phyloP scores from a whole-genome alignment of 2,329 filamentous ascomycete species.

The Fusarium buxicola region DNA sequence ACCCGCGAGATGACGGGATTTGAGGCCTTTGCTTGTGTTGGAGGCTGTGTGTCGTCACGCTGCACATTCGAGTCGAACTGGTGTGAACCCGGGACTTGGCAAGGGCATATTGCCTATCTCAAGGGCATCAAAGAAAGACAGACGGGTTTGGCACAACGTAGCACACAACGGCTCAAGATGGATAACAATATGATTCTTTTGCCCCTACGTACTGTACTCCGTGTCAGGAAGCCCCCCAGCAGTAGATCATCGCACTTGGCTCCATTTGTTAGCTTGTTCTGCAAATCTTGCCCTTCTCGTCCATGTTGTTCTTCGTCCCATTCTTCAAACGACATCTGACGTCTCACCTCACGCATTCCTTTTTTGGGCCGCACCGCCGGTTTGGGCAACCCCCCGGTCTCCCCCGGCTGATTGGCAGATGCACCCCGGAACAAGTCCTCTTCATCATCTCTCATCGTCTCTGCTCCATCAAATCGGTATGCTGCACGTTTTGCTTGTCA shows the following conservation, averaged over 20 bases:
- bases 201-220: background rate
- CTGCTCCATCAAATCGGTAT: slow-evolving; percentile 44
- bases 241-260: slow-evolving; percentile 23
- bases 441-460: slow-evolving; percentile 45
- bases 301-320: slow-evolving; percentile 8
- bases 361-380: slow-evolving; percentile 39
- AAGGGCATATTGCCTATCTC: slow-evolving; percentile 4
- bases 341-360: slow-evolving; percentile 36
- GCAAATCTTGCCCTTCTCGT: slow-evolving; percentile 26
- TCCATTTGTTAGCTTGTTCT: slow-evolving; percentile 22
- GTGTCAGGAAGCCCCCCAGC: slow-evolving; percentile 8
- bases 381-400: slow-evolving; percentile 40
- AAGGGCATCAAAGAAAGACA: slow-evolving; percentile 3
- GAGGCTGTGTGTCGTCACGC: slow-evolving; percentile 47
- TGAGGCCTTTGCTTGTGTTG: slow-evolving; percentile 33
- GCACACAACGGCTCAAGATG: slow-evolving; percentile 11
- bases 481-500: slow-evolving; percentile 42
- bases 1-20: slow-evolving; percentile 33
- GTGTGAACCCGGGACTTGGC: slow-evolving; percentile 43
- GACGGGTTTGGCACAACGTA: slow-evolving; percentile 8
- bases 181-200: slow-evolving; percentile 2
- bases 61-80: slow-evolving; percentile 32
- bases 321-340: slow-evolving; percentile 40
- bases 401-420: slow-evolving; percentile 44
- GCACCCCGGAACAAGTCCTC: slow-evolving; percentile 38